These are phyloP conservation scores for Phialemoniopsis sp. DNA, from an alignment of 2,329 filamentous ascomycete species.

Conservation along the genomic window DNA sequence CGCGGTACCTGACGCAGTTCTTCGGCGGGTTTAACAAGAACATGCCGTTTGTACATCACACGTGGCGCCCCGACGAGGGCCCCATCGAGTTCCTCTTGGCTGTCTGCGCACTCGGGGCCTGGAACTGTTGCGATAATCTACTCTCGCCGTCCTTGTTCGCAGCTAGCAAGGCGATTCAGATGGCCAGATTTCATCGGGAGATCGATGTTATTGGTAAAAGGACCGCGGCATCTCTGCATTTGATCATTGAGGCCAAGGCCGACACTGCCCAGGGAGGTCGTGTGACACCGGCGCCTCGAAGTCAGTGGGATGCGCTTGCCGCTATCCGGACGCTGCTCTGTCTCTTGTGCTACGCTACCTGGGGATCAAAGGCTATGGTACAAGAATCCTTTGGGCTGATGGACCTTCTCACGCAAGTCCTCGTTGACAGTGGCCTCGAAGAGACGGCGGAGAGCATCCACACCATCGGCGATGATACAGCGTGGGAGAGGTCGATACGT, in stretches of 20 bases:
- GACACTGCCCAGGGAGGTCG: no score
- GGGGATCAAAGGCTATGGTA: slow-evolving; percentile 53
- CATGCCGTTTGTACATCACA: slow-evolving; percentile 30
- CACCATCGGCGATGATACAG: no score
- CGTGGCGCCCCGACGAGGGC: slow-evolving; percentile 4
- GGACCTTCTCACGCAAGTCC: slow-evolving; percentile 49
- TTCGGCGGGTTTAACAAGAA: slow-evolving; percentile 36
- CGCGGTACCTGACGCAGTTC: slow-evolving; percentile 11
- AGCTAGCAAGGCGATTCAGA: no score
- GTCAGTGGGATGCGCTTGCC: no score
- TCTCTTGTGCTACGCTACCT: slow-evolving; percentile 56
- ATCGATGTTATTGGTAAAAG: no score
- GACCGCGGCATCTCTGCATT: no score
- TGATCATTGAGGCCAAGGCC: no score
- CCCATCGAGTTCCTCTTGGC: slow-evolving; percentile 39
- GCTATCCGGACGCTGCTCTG: slow-evolving; percentile 43
- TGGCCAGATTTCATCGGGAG: no score
- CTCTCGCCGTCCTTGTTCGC: no score
- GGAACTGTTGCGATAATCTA: slow-evolving; percentile 45
- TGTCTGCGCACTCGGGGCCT: slow-evolving; percentile 42
- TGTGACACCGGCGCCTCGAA: no score
- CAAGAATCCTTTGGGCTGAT: slow-evolving; percentile 53
- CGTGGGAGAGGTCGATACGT: no score
- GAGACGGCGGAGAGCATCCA: slow-evolving; percentile 38
- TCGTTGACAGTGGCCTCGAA: slow-evolving; percentile 33